These are phyloP conservation scores for Aureobasidium sp. DNA, from an alignment of 2,329 filamentous ascomycete genomes.

Conservation along the genomic window DNA sequence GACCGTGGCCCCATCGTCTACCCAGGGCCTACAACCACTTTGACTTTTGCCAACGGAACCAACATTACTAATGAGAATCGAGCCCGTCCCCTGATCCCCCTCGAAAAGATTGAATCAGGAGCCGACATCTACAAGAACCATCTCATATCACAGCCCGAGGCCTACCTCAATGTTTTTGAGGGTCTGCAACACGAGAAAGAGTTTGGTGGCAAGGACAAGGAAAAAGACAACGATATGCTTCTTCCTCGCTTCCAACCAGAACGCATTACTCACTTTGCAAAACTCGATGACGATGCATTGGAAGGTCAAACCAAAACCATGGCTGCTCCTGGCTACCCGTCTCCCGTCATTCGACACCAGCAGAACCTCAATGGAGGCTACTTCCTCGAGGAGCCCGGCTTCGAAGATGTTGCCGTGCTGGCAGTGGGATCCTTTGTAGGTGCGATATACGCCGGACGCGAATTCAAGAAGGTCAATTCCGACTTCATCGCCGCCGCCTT, in stretches of 20 bases:
- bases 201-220: no score
- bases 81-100: constrained; percentile 35
- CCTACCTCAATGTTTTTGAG: constrained; percentile 22
- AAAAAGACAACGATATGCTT: background rate
- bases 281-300: background rate
- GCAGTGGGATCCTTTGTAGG: constrained; percentile 38
- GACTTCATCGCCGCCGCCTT: constrained; percentile 39
- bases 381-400: constrained; percentile 38
- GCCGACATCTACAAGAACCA: constrained; percentile 36
- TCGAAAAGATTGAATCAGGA: constrained; percentile 36
- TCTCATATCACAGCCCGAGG: constrained; percentile 21
- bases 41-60: constrained; percentile 42
- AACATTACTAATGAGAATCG: constrained; percentile 36
- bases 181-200: background rate
- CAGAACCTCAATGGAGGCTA: constrained; percentile 41
- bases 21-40: constrained; percentile 36
- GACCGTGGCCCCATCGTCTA: constrained; percentile 39
- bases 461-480: constrained; percentile 37
- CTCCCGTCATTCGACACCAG: constrained; percentile 32
- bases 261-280: background rate
- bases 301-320: background rate
- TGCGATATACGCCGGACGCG: constrained; percentile 23
- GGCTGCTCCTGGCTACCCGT: constrained; percentile 38
- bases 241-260: background rate
- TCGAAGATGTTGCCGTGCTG: constrained; percentile 41